Percentiles rank a stretch among this genome's conserved stretches.
Conservation (phyloP, 2,329 filamentous ascomycete genomes). For the Colletotrichum godetiae region DNA sequence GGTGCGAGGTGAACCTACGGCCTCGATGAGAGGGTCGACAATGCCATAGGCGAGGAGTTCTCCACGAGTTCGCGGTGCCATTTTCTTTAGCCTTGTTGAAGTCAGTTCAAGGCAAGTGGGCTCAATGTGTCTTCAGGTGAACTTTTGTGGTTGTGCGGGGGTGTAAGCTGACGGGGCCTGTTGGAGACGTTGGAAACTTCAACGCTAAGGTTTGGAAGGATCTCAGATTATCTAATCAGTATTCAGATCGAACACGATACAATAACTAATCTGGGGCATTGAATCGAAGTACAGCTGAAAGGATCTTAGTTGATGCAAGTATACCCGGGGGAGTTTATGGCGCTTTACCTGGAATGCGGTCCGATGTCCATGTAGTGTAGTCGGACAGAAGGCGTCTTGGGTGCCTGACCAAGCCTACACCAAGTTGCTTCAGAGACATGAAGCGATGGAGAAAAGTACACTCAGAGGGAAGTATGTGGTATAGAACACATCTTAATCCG, state of each 20-base stretch:
- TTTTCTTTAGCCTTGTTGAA: accelerated
- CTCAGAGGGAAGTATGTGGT: no score
- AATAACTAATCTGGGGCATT: not conserved
- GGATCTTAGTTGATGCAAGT: not conserved
- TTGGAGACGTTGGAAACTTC: not conserved
- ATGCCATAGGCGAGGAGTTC: constrained; percentile 11
- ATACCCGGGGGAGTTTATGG: no score
- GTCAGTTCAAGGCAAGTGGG: not conserved
- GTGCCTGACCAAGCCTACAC: no score
- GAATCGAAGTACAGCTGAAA: not conserved
- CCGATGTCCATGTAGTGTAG: no score
- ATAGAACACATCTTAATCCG: no score
- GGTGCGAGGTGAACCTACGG: not conserved
- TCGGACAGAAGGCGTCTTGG: no score
- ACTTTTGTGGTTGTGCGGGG: not conserved
- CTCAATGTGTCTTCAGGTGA: not conserved
- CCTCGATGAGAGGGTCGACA: constrained; percentile 8
- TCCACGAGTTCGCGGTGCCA: constrained; percentile 23
- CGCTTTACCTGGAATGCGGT: no score
- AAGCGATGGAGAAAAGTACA: no score
- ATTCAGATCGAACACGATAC: not conserved
- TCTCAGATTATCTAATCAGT: not conserved
- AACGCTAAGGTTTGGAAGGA: not conserved
- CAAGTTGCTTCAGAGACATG: no score
- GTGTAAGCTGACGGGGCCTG: not conserved